Conservation (phyloP, 345 rosid species). For the Rhodamnia argentea region DNA sequence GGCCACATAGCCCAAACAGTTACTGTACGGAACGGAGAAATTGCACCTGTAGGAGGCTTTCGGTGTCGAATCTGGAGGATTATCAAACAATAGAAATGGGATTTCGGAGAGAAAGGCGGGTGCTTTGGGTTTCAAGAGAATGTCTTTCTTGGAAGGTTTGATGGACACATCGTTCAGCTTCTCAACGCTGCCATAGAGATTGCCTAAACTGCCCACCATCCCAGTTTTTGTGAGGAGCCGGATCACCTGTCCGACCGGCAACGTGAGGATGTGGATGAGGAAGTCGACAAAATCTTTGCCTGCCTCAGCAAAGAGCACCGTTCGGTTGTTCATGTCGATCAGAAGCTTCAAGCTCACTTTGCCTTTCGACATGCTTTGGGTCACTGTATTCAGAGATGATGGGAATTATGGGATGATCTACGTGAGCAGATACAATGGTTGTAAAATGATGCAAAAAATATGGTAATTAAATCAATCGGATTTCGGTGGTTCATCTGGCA, state of each 20-base stretch:
- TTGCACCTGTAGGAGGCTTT: not conserved
- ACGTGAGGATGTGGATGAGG: not conserved
- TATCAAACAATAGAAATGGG: not conserved
- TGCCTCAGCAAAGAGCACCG: conserved; percentile 1
- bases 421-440: not conserved
- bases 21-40: fast-evolving
- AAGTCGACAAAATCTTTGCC: conserved; percentile 1
- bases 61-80: not conserved
- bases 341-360: not conserved
- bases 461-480: too few relatives aligned
- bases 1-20: not conserved
- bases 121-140: not conserved
- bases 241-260: conserved; percentile 6
- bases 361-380: not conserved
- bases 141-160: not conserved
- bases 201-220: conserved; percentile 2
- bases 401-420: not conserved
- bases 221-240: not conserved
- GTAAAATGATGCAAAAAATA: too few relatives aligned
- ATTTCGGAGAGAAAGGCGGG: not conserved
- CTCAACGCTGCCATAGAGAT: not conserved
- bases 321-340: not conserved
- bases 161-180: not conserved
- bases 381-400: not conserved
- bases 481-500: too few relatives aligned